Percentiles rank a stretch among this genome's conserved stretches.
Conservation (phyloP, 441 rosid species). For the Eruca vesicaria region DNA sequence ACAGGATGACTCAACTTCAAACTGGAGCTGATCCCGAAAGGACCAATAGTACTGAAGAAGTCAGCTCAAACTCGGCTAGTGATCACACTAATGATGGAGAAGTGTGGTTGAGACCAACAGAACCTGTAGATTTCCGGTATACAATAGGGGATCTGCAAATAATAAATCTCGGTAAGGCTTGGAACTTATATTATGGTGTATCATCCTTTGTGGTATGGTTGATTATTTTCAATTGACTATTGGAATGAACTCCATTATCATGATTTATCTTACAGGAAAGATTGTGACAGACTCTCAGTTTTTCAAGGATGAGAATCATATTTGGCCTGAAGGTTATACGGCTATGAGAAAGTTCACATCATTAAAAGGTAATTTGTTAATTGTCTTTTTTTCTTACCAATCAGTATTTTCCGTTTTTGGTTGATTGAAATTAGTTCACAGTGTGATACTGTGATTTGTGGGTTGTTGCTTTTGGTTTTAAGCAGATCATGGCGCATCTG, state of each 20-base stretch:
- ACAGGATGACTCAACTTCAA: slow-evolving; percentile 70
- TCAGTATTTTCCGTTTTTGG: background rate
- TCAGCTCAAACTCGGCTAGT: slow-evolving; percentile 55
- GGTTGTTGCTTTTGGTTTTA: slow-evolving; percentile 12
- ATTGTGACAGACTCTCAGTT: slow-evolving; percentile 76
- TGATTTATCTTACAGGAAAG: slow-evolving; percentile 59
- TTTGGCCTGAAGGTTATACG: slow-evolving; percentile 95
- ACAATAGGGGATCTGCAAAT: slow-evolving; percentile 76
- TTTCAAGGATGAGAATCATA: slow-evolving; percentile 69
- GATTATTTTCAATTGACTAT: slow-evolving; percentile 1
- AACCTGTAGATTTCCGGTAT: slow-evolving; percentile 51
- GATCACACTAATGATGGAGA: slow-evolving; percentile 48
- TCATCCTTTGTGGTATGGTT: background rate
- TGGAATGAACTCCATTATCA: slow-evolving; percentile 9
- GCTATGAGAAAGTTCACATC: slow-evolving; percentile 83
- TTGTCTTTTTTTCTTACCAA: background rate
- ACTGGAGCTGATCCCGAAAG: slow-evolving; percentile 47
- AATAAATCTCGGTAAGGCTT: slow-evolving; percentile 65
- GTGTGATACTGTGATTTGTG: slow-evolving; percentile 16
- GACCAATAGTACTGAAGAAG: slow-evolving; percentile 61
- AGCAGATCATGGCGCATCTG: slow-evolving; percentile 63
- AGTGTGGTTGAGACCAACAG: slow-evolving; percentile 50
- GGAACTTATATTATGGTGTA: slow-evolving; percentile 8
- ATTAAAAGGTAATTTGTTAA: slow-evolving; percentile 50
- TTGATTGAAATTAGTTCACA: slow-evolving; percentile 8